These are phyloP conservation scores for Poterioochromonas sp. DNA, from an alignment of 352 stramenopile species.

Conservation along the genomic window DNA sequence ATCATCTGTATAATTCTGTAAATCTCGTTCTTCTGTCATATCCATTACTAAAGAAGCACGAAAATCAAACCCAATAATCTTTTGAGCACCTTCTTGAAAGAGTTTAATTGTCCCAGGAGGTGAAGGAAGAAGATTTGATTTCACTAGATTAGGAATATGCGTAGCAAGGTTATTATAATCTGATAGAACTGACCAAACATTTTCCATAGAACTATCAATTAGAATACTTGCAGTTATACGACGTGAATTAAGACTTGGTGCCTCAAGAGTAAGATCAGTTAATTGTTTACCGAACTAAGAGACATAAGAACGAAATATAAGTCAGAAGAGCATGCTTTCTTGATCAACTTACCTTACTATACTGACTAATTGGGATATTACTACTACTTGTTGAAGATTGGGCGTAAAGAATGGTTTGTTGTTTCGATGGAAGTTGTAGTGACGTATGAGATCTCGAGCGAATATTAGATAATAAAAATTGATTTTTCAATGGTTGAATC, in stretches of 20 bases:
- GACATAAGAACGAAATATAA: too few species aligned
- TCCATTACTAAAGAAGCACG: slow-evolving; percentile 59
- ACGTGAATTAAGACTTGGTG: slow-evolving; percentile 37
- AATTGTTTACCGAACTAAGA: neutral
- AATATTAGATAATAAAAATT: too few species aligned
- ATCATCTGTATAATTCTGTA: slow-evolving; percentile 35
- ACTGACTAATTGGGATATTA: too few species aligned
- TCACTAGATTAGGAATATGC: slow-evolving; percentile 63
- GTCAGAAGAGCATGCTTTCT: too few species aligned
- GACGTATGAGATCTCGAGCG: too few species aligned
- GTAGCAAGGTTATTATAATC: slow-evolving; percentile 59
- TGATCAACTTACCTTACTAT: too few species aligned
- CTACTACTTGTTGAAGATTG: too few species aligned
- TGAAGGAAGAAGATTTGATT: slow-evolving; percentile 43
- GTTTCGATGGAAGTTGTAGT: too few species aligned
- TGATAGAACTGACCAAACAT: slow-evolving; percentile 57
- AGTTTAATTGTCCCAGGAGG: slow-evolving; percentile 46
- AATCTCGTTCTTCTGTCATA: slow-evolving; percentile 52
- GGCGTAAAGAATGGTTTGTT: too few species aligned
- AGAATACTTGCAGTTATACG: slow-evolving; percentile 42
- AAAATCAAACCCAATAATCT: slow-evolving; percentile 68
- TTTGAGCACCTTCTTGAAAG: slow-evolving; percentile 63
- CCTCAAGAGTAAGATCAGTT: slow-evolving; percentile 41
- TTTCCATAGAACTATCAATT: slow-evolving; percentile 36
- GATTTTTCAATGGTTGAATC: too few species aligned